A percentile compares a stretch with the other conserved stretches of the same genome.
Conservation (phyloP, 2,329 filamentous ascomycete genomes). For the Calonectria hawksworthii region DNA sequence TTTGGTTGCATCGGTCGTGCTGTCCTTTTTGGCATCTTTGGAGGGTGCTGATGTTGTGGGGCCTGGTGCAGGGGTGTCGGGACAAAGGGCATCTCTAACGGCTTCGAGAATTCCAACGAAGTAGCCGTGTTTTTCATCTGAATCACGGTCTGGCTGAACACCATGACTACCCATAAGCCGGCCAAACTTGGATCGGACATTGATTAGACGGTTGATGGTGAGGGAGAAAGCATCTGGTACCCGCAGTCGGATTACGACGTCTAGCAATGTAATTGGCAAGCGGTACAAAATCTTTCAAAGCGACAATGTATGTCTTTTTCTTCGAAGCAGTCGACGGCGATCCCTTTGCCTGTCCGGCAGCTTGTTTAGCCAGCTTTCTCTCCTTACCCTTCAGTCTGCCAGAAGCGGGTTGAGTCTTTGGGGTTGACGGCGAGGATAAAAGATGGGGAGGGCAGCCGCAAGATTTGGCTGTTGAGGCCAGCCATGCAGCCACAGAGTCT, state of each 20-base stretch:
- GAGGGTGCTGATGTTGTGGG: not conserved
- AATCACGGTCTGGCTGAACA: constrained; percentile 29
- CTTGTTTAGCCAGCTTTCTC: constrained; percentile 28
- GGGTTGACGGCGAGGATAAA: not conserved
- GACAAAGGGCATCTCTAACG: constrained; percentile 49
- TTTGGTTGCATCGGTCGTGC: not conserved
- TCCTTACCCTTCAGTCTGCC: constrained; percentile 48
- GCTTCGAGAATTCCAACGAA: constrained; percentile 53
- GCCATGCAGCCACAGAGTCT: constrained; percentile 56
- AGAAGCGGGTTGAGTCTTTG: not conserved
- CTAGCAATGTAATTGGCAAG: constrained; percentile 54
- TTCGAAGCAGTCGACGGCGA: not conserved
- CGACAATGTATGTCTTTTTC: constrained; percentile 28
- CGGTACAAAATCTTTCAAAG: constrained; percentile 54
- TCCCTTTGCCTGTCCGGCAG: not conserved
- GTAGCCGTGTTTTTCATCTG: constrained; percentile 47
- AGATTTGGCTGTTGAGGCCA: constrained; percentile 55
- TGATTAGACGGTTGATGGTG: constrained; percentile 55
- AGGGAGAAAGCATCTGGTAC: constrained; percentile 48
- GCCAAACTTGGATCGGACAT: constrained; percentile 47
- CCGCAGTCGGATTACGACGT: constrained; percentile 25
- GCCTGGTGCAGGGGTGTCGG: constrained; percentile 25
- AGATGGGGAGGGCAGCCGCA: constrained; percentile 49
- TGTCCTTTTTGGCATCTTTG: not conserved
- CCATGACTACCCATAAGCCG: constrained; percentile 33